Conservation (phyloP, 2,329 filamentous ascomycete species). For the Epichloe baconii region DNA sequence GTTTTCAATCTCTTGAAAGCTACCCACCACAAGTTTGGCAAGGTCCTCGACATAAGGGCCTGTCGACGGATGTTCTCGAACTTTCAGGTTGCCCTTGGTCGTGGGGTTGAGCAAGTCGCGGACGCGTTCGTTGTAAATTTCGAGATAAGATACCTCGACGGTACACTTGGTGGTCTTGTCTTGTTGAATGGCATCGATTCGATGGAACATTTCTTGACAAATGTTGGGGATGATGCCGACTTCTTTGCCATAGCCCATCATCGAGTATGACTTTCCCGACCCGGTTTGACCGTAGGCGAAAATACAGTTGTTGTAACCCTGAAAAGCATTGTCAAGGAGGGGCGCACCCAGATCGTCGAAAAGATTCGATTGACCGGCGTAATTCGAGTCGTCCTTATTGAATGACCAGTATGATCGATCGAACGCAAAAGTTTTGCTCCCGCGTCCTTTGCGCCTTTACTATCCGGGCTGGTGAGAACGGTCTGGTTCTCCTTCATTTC, state of each 20-base stretch:
- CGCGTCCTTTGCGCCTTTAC: constrained; percentile 56
- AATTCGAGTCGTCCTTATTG: constrained; percentile 65
- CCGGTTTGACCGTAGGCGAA: constrained; percentile 98
- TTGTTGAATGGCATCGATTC: constrained; percentile 57
- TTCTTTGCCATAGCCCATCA: constrained; percentile 99
- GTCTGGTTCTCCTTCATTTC: constrained; percentile 94
- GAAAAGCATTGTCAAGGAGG: constrained; percentile 92
- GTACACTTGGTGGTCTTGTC: constrained; percentile 77
- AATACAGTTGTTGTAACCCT: constrained; percentile 99
- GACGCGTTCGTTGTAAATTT: constrained; percentile 98
- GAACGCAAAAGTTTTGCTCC: constrained; percentile 78
- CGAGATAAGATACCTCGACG: constrained; percentile 94
- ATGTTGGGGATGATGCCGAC: constrained; percentile 93
- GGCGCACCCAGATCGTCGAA: constrained; percentile 82
- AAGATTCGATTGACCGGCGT: constrained; percentile 79
- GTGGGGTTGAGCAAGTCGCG: constrained; percentile 89
- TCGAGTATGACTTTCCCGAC: constrained; percentile 97
- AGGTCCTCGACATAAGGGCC: constrained; percentile 97
- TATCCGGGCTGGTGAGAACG: constrained; percentile 61
- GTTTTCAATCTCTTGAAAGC: constrained; percentile 90
- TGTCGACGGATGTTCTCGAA: constrained; percentile 93
- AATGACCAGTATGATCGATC: constrained; percentile 99
- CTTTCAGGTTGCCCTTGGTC: constrained; percentile 92
- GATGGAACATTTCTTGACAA: constrained; percentile 92
- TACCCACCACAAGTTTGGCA: constrained; percentile 85